Evolutionary conservation across 2,329 filamentous ascomycete species (phyloP), one percentile per base, ranked within the genome.

Genomic region (Aspergillus sp.): DNA sequence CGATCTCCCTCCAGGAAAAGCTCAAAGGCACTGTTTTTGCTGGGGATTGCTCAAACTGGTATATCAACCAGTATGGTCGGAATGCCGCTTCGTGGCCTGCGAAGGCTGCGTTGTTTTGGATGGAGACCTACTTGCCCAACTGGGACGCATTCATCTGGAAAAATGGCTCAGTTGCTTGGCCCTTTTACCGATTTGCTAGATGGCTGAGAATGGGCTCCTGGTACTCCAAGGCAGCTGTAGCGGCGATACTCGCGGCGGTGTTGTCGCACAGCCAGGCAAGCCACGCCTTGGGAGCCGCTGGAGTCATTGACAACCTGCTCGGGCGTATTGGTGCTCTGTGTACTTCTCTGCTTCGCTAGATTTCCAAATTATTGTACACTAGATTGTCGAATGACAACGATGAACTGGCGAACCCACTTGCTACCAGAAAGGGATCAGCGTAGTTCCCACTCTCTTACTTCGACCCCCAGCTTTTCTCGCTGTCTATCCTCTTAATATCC

Each of bases 1-100:
- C 30, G 11, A 32, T 7, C 30, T 11, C 11, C 6, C 6, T 35
- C 7, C 39, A 41, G 19, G 5, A 27, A 6, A 7, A 34, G 30
- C 31, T 41, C 19, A 34, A 34, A 19, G 31, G 32, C 11, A 34
- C 12, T 9, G 39, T 41, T 6, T 41, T 34, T 5, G 31, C 26
- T 11, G 31, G 30, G 19, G 39, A 33, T n/a, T 41, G 39, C 27
- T 34, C 39, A 2, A 41, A 41, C 39, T 41, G 39, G 39, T 34
- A 41, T 35, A 34, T 41, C 12, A 36, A 42, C 11, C 2, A 19
- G 4, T n/a, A 32, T 19, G 13, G 51, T 11, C 30, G 30, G 11
- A 32, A 32, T 32, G 30, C 30, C 7, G 30, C 30, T 32, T 32
- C 30, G 7, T 32, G 30, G 30, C 30, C 30, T 7, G 30, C 30